phyloP scores from a whole-genome alignment of 345 rosid genomes.

The Eucalyptus victrix region DNA sequence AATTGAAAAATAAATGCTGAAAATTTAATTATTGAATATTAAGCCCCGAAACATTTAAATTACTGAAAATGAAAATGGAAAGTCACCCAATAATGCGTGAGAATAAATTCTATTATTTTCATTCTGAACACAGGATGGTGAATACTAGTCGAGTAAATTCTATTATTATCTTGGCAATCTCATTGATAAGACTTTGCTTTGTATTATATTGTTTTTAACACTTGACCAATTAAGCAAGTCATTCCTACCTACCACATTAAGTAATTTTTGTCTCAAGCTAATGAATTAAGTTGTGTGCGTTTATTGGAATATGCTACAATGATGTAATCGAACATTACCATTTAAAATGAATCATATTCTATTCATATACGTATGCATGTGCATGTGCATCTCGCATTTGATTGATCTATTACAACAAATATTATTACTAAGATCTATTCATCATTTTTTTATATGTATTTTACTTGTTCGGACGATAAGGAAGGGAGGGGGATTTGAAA shows the following conservation, averaged over 20 bases:
- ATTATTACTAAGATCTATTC: not conserved
- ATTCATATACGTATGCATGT: not conserved
- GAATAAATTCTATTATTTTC: not conserved
- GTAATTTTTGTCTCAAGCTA: not conserved
- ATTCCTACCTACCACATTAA: not conserved
- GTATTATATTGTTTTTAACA: not conserved
- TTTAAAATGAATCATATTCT: not conserved
- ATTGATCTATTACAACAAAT: not conserved
- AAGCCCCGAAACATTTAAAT: not conserved
- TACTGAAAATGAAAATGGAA: not conserved
- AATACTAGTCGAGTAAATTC: not conserved
- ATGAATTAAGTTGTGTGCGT: not conserved
- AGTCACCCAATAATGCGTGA: too few relatives aligned
- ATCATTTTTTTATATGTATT: not conserved
- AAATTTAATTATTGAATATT: not conserved
- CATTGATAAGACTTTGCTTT: not conserved
- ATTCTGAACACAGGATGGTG: not conserved
- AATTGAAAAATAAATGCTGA: not conserved
- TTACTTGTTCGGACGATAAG: not conserved
- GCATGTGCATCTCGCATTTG: not conserved
- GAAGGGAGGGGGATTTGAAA: not conserved
- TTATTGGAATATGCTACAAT: too few relatives aligned
- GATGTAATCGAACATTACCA: not conserved
- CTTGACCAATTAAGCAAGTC: not conserved
- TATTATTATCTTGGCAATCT: not conserved